phyloP scores from a whole-genome alignment of 2,329 filamentous ascomycete species.

The Tolypocladium inflatum region DNA sequence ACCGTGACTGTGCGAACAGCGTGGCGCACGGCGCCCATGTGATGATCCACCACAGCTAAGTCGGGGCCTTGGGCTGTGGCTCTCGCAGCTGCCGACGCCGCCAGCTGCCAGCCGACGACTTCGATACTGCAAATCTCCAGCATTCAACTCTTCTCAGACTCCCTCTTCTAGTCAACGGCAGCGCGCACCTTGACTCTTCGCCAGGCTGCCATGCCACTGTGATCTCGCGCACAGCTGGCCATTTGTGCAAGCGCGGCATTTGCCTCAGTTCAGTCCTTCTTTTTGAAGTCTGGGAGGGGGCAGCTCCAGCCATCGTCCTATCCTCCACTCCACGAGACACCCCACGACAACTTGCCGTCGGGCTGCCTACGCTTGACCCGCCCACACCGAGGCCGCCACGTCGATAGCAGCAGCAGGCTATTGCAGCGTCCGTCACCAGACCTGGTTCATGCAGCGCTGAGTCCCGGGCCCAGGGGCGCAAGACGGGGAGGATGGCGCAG shows the following conservation, averaged over 20 bases:
- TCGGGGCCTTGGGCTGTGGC: neutral
- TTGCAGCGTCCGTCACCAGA: slow-evolving; percentile 1
- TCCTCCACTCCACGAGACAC: neutral
- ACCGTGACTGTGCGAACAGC: neutral
- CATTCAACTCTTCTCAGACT: neutral
- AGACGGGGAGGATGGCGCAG: slow-evolving; percentile 26
- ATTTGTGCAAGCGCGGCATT: neutral
- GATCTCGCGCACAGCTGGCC: neutral
- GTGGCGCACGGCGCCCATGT: slow-evolving; percentile 4
- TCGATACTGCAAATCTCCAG: neutral
- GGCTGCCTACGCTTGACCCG: slow-evolving; percentile 3
- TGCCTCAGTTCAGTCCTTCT: neutral
- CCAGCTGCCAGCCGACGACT: neutral
- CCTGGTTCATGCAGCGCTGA: slow-evolving; percentile 19
- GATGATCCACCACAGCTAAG: neutral
- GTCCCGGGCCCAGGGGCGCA: slow-evolving; percentile 11
- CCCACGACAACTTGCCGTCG: neutral
- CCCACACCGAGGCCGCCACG: slow-evolving; percentile 2
- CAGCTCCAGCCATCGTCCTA: neutral
- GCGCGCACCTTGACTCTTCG: neutral
- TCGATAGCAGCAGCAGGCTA: slow-evolving; percentile 1
- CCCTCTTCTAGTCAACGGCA: neutral
- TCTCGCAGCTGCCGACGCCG: neutral
- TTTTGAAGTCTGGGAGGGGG: neutral
- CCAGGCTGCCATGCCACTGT: neutral